Evolutionary conservation across 2,329 filamentous ascomycete genomes (phyloP).

Genomic region (Ophiosphaerella narmari): DNA sequence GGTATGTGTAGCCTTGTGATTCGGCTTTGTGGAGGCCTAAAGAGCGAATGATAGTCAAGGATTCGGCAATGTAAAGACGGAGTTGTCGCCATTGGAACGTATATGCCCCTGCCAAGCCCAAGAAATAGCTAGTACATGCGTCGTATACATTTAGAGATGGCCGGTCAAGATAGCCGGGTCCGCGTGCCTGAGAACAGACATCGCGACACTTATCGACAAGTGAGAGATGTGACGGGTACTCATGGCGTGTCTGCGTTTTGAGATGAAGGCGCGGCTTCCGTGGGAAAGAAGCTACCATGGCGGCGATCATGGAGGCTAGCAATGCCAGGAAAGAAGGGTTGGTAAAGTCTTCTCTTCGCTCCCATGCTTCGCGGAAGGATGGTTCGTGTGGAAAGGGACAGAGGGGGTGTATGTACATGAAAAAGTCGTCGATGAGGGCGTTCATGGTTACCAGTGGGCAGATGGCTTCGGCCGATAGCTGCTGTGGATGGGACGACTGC

Average conservation of each 20-base stretch:
- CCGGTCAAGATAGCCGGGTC: constrained; percentile 60
- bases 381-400: constrained; percentile 79
- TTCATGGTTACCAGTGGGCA: constrained; percentile 71
- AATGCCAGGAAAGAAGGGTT: constrained; percentile 71
- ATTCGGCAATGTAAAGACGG: constrained; percentile 74
- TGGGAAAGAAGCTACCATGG: constrained; percentile 76
- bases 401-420: constrained; percentile 79
- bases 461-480: constrained; percentile 68
- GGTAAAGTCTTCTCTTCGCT: constrained; percentile 67
- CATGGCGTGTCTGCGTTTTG: constrained; percentile 67
- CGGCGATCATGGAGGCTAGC: constrained; percentile 74
- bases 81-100: constrained; percentile 70
- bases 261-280: constrained; percentile 71
- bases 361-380: constrained; percentile 72
- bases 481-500: constrained; percentile 50
- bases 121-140: constrained; percentile 76
- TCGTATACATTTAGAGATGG: constrained; percentile 62
- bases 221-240: constrained; percentile 70
- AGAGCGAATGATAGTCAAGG: constrained; percentile 69
- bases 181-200: constrained; percentile 70
- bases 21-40: constrained; percentile 66
- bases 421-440: constrained; percentile 78
- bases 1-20: constrained; percentile 47
- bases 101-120: constrained; percentile 69
- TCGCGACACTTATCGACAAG: constrained; percentile 73